phyloP scores from a whole-genome alignment of 2,329 filamentous ascomycete genomes.

The Trichoderma sp. region DNA sequence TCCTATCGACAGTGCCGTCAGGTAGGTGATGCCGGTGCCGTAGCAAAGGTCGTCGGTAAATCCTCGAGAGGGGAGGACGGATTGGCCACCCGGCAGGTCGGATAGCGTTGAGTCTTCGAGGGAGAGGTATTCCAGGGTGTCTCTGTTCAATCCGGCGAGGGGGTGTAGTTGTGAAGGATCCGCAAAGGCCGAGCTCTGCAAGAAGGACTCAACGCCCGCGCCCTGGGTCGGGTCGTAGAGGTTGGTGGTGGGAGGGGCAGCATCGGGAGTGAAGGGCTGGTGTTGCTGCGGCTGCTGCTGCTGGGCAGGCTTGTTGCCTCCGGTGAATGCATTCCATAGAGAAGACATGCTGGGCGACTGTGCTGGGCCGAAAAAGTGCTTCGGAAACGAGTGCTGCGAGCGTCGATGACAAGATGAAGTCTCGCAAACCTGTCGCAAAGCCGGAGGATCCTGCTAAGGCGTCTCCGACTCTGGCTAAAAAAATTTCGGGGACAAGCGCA shows the following conservation, averaged over 20 bases:
- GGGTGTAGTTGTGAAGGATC: conserved; percentile 91
- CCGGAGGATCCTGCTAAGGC: conserved; percentile 18
- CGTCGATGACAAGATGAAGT: conserved; percentile 25
- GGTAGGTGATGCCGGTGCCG: conserved; percentile 91
- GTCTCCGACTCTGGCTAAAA: conserved; percentile 29
- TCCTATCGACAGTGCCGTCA: conserved; percentile 81
- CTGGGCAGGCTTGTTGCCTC: conserved; percentile 53
- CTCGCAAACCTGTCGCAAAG: conserved; percentile 22
- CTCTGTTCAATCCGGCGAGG: conserved; percentile 87
- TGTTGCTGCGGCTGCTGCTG: conserved; percentile 41
- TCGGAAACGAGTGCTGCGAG: conserved; percentile 1
- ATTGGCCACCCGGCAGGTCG: conserved; percentile 81
- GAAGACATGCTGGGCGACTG: conserved; percentile 50
- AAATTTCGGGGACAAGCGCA: conserved; percentile 35
- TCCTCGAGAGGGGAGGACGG: conserved; percentile 88
- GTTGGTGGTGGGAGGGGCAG: conserved; percentile 52
- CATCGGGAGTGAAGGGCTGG: conserved; percentile 25
- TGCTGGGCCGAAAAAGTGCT: not conserved
- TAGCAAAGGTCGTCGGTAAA: conserved; percentile 99
- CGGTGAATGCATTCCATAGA: conserved; percentile 64
- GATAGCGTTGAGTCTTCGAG: conserved; percentile 90
- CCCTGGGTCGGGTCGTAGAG: conserved; percentile 71
- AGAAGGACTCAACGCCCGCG: conserved; percentile 84
- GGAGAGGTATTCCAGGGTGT: conserved; percentile 90
- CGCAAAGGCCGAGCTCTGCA: conserved; percentile 73